Percentiles rank a stretch among this genome's conserved stretches.
phyloP scores from a whole-genome alignment of 2,329 filamentous ascomycete genomes.

The Cladophialophora bantiana region DNA sequence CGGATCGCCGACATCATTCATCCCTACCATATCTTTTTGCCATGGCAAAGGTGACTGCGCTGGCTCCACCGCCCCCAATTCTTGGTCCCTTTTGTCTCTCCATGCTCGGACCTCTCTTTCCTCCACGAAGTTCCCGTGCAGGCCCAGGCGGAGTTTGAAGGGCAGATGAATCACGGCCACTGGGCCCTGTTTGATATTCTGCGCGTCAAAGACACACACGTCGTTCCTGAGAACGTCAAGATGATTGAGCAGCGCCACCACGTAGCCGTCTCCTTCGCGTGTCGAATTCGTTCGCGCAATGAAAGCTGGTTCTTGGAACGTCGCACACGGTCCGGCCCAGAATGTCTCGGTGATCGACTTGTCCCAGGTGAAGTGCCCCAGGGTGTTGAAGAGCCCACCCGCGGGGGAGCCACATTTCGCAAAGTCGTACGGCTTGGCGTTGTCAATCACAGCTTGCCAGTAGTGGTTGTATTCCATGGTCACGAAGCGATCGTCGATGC shows the following conservation, averaged over 20 bases:
- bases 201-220: constrained; percentile 45
- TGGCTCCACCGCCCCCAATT: not conserved
- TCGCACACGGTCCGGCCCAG: constrained; percentile 41
- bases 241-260: constrained; percentile 45
- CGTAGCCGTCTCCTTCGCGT: constrained; percentile 44
- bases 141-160: constrained; percentile 43
- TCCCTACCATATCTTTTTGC: not conserved
- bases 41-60: not conserved
- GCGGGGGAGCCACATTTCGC: constrained; percentile 40
- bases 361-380: constrained; percentile 37
- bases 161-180: constrained; percentile 46
- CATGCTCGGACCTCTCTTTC: constrained; percentile 15
- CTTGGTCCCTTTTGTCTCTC: constrained; percentile 3
- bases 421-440: constrained; percentile 41
- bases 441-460: constrained; percentile 51
- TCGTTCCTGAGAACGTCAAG: constrained; percentile 50
- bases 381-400: constrained; percentile 35
- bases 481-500: constrained; percentile 44
- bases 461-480: constrained; percentile 56
- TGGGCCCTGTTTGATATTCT: constrained; percentile 42
- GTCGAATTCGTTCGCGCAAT: constrained; percentile 39
- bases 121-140: constrained; percentile 46
- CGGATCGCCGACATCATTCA: not conserved
- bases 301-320: constrained; percentile 44
- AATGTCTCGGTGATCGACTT: constrained; percentile 36